phyloP scores from a whole-genome alignment of 352 stramenopile genomes.

The Achlya hypogyna region DNA sequence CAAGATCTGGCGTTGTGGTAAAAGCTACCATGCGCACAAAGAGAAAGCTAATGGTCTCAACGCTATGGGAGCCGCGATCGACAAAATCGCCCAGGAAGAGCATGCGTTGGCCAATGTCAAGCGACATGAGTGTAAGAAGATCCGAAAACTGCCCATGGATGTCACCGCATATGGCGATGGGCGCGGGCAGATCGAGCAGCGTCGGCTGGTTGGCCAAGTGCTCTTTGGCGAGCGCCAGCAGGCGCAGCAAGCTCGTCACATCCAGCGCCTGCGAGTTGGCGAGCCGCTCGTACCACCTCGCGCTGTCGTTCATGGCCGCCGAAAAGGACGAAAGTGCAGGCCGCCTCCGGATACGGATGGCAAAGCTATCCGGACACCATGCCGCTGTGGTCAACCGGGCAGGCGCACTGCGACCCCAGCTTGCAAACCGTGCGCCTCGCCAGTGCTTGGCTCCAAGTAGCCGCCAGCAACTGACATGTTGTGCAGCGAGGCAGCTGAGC shows the following conservation, averaged over 20 bases:
- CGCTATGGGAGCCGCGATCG: constrained; percentile 91
- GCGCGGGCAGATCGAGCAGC: constrained; percentile 44
- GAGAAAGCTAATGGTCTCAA: constrained; percentile 90
- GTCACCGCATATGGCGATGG: constrained; percentile 87
- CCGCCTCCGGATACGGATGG: background rate
- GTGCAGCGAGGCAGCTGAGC: no score
- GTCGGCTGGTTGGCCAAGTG: constrained; percentile 14
- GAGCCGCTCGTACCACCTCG: constrained; percentile 8
- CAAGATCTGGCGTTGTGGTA: background rate
- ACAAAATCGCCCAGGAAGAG: constrained; percentile 98
- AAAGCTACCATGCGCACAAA: constrained; percentile 62
- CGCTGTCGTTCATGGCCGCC: constrained; percentile 2
- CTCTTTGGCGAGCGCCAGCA: constrained; percentile 8
- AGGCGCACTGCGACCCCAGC: no score
- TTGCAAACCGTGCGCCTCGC: no score
- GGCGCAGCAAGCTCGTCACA: constrained; percentile 10
- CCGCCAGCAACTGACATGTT: no score
- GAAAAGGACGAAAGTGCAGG: background rate
- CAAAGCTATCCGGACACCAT: background rate
- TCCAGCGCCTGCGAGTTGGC: constrained; percentile 17
- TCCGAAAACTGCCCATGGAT: constrained; percentile 98
- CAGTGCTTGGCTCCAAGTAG: no score
- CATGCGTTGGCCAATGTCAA: constrained; percentile 76
- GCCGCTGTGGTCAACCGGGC: no score
- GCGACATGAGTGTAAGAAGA: constrained; percentile 89